Base-by-base conservation (phyloP, 306 rosid genomes). In the Vigna reflexopilosa region DNA sequence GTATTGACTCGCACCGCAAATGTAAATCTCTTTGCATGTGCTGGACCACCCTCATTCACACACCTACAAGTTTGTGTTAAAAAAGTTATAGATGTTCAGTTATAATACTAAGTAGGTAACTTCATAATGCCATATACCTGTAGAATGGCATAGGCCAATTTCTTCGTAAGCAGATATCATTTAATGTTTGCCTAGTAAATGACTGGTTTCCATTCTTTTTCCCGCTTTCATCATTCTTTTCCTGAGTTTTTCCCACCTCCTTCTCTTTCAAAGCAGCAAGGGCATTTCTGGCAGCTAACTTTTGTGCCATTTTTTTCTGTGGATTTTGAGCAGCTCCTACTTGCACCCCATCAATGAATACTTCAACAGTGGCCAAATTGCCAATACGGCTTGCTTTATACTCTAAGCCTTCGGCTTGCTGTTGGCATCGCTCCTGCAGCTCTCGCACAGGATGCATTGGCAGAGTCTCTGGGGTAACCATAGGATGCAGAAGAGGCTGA, bases 391-490 rank as follows among this genome's bases (percentile, higher is more conserved):
- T 85, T 51, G 99, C 96, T 88, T 89, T 93, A 69, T 95, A 95
- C 76, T 95, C 99, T 77, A 93, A 83, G 51, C 99, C 99, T 87
- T 95, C 99, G 0, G 99, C 99, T 86, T 91, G 97, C 83, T 95
- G 99, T 74, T 95, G 99, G 84, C 99, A 95, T 78, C 99, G 87
- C 81, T 95, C 99, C 86, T 95, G 99, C 75, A 95, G 90, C 94
- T 95, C 99, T 14, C 99, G 98, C 81, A 95, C 99, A 2, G 99
- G 99, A 84, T 95, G 99, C 99, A 95, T 93, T 24, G 99, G 99
- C 63, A 95, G 89, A 54, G 99, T 95, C 93, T 93, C 99, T 2
- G 99, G 99, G 24, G 99, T 95, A 77, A 95, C 99, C 94, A 95
- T 93, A 49, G 99, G 99, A 44, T 95, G 92, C 89, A 95, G 79